Evolutionary conservation across 345 rosid species (phyloP), one percentile per base, ranked within the genome.

Genomic region (Erodium maritimum): DNA sequence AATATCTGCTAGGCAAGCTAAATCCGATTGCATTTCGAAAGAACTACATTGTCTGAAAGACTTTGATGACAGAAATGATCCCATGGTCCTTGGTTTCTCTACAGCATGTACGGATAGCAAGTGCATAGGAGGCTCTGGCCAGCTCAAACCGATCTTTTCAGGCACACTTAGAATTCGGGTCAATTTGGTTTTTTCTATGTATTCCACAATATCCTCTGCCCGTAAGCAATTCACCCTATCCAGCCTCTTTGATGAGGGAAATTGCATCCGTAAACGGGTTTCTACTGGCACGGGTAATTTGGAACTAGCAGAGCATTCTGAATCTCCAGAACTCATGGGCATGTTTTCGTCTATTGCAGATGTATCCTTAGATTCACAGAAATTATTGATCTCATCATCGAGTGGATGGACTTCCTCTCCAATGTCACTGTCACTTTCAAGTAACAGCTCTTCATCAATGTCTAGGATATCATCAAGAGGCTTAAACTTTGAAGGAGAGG

Each of bases 71-170:
- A 64, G 79, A 23, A 46, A 50, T 18, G 89, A 66, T 73, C 80
- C 82, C 17, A 85, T 72, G 29, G 98, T 81, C 29, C 65, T 73
- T 58, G 85, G 75, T 67, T 86, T 78, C 56, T 78, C 86, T 33
- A 88, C 75, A 68, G 78, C 77, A 21, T 68, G 78, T 58, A 77
- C 72, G 61, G 93, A 70, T 48, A 86, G 60, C 69, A 86, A 71
- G 73, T 86, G 72, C 53, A 91, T 68, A 6, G 80, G 96, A 17
- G 86, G 85, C 71, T 88, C 98, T 12, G 96, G 98, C 96, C 98
- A 91, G 72, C 78, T 82, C 61, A 91, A 77, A 56, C 95, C 87
- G 57, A 85, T 74, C 73, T 80, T 71, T 65, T 88, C 93, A 67
- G 84, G 65, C 57, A 90, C 79, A 67, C 95, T 88, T 21, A 86